Evolutionary conservation across 805 yeast species (phyloP), one percentile per base, ranked within the genome.

Genomic region (Suhomyces kilbournensis): DNA sequence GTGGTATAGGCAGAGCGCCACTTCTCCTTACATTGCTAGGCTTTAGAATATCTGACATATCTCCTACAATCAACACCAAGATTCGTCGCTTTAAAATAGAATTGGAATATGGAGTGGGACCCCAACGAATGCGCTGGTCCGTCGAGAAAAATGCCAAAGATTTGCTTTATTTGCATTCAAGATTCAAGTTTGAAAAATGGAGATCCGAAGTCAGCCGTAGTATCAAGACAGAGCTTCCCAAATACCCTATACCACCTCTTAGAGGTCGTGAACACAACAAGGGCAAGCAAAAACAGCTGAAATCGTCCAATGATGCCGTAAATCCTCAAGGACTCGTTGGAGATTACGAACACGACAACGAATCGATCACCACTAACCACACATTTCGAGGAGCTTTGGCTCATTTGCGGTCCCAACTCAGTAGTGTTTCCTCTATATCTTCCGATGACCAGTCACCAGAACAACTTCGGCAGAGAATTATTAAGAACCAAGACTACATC

Each of bases 51-150:
- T 68, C 79, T 42, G 85, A 83, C 56, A 67, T 76, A 8, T 74
- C 84, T 0, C 66, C 68, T 52, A 74, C 60, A 49, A 67, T 68
- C 3, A 56, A 62, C 46, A 68, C 78, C 1, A 76, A 73, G 53
- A 77, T 74, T 49, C 58, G 74, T 52, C 79, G 75, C 50, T 87
- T 81, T 59, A 75, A 80, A 53, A 72, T 94, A n/a, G 88, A 86
- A 47, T 73, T 94, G 44, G 97, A 92, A 64, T 94, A 94, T 63
- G 99, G 98, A 6, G 82, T 91, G 30, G 97, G 97, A 1, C 81
- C 83, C 5, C 82, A 85, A 51, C 71, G 91, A 50, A 72, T 91
- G 60, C 81, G 82, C 59, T 94, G 99, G 99, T 75, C 85, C 1
- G 81, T 94, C 6, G 76, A 82, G 26, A 86, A 86, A 60, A 86